Evolutionary conservation across 139 green algal genomes (phyloP).

Genomic region (Chlorella vulgaris): DNA sequence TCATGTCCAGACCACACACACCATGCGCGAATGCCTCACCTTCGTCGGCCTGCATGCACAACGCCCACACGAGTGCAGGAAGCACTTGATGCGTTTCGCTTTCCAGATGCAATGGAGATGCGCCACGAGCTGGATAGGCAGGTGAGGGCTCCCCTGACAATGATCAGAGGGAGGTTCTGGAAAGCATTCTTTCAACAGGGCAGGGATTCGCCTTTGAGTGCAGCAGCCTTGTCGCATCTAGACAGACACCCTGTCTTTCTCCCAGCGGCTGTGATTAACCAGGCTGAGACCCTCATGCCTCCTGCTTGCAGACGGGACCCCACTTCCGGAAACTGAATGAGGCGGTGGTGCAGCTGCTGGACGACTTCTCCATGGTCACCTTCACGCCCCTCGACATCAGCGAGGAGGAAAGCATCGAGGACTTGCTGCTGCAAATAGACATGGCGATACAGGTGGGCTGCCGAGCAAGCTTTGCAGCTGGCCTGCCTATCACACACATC

Average conservation of each 20-base stretch:
- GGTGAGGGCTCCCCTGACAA: too few species aligned
- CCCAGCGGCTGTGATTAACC: too few species aligned
- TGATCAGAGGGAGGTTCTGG: too few species aligned
- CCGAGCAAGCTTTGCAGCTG: neutral
- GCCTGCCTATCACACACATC: neutral
- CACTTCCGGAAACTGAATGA: conserved; percentile 74
- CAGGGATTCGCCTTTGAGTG: too few species aligned
- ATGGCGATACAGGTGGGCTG: conserved; percentile 65
- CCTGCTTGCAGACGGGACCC: conserved; percentile 58
- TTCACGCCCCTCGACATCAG: conserved; percentile 90
- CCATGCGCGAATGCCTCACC: neutral
- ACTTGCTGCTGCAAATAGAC: conserved; percentile 85
- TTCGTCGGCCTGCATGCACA: too few species aligned
- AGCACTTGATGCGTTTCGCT: conserved; percentile 75
- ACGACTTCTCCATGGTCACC: conserved; percentile 87
- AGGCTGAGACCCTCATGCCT: neutral
- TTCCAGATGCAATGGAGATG: conserved; percentile 74
- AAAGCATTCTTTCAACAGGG: too few species aligned
- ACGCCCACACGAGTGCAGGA: too few species aligned
- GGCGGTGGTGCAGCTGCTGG: conserved; percentile 73
- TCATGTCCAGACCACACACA: neutral
- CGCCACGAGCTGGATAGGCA: conserved; percentile 52
- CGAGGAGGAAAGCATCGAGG: conserved; percentile 64
- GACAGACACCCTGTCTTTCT: too few species aligned
- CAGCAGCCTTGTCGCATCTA: too few species aligned